Percentiles rank a stretch among this genome's conserved stretches.
Evolutionary conservation across 2,329 filamentous ascomycete genomes (phyloP).

Genomic region (Hymenoscyphus occultus): DNA sequence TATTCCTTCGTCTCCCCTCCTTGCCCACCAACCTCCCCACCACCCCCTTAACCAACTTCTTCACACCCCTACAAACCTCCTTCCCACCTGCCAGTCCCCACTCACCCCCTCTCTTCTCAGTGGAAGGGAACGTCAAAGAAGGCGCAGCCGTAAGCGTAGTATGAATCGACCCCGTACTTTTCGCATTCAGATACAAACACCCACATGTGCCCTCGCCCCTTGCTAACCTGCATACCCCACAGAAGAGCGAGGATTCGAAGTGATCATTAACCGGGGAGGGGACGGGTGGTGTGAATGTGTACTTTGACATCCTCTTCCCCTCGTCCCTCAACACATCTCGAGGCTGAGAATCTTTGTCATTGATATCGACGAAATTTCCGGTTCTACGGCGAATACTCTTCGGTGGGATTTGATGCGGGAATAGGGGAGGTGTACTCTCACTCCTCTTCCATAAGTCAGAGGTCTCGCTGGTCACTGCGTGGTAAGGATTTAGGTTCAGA

Average conservation of each 20-base stretch:
- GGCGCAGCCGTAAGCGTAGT: not conserved
- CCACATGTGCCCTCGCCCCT: not conserved
- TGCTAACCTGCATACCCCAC: not conserved
- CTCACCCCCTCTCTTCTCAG: not conserved
- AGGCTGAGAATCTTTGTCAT: not conserved
- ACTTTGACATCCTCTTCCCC: not conserved
- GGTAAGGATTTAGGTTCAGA: constrained; percentile 6
- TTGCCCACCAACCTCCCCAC: not conserved
- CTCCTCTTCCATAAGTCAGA: not conserved
- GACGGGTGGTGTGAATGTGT: not conserved
- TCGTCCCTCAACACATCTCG: not conserved
- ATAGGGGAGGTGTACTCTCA: not conserved
- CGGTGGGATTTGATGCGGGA: not conserved
- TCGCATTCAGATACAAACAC: not conserved
- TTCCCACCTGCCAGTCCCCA: not conserved
- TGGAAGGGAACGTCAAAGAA: too few relatives aligned
- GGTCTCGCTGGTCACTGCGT: constrained; percentile 4
- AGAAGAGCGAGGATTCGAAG: not conserved
- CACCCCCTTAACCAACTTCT: not conserved
- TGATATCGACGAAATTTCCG: not conserved
- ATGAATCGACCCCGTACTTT: not conserved
- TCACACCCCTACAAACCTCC: not conserved
- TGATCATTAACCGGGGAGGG: not conserved
- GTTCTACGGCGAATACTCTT: not conserved
- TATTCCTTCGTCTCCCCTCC: not conserved